These are phyloP conservation scores for Aspergillus nidulans DNA, from an alignment of 495 filamentous ascomycete genomes.

Conservation along the genomic window DNA sequence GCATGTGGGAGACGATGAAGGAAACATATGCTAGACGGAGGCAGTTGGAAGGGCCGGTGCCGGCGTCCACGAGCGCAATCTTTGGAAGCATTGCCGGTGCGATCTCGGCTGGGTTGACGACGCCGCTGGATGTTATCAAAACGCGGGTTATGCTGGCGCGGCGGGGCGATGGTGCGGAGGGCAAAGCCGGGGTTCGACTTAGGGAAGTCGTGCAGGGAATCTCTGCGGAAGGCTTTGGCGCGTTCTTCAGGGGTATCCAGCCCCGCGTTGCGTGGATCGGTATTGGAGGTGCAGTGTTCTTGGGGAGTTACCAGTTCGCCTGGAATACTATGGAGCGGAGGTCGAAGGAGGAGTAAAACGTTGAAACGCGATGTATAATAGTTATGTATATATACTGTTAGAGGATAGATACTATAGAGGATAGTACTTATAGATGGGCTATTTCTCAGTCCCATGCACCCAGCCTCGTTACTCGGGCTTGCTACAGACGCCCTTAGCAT, in stretches of 20 bases:
- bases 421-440: too few species aligned
- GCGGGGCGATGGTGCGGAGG: slow-evolving; percentile 28
- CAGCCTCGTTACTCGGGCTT: too few species aligned
- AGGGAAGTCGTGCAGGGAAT: slow-evolving; percentile 60
- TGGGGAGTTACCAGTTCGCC: slow-evolving; percentile 93
- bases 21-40: slow-evolving; percentile 40
- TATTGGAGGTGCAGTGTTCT: slow-evolving; percentile 86
- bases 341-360: slow-evolving; percentile 16
- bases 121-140: slow-evolving; percentile 93
- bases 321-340: slow-evolving; percentile 61
- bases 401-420: neutral
- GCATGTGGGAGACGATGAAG: slow-evolving; percentile 94
- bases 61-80: slow-evolving; percentile 73
- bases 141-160: slow-evolving; percentile 88
- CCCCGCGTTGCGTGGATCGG: slow-evolving; percentile 93
- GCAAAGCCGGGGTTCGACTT: slow-evolving; percentile 48
- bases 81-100: slow-evolving; percentile 83
- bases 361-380: slow-evolving; percentile 7
- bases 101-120: slow-evolving; percentile 83
- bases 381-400: slow-evolving; percentile 9
- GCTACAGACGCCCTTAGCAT: too few species aligned
- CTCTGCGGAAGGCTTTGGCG: slow-evolving; percentile 64
- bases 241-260: slow-evolving; percentile 84
- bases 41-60: slow-evolving; percentile 36
- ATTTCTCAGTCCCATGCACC: too few species aligned